A percentile compares a stretch with the other conserved stretches of the same genome.
Evolutionary conservation across 1,284 basidiomycete genomes (phyloP).

Genomic region (Tilletia caries): DNA sequence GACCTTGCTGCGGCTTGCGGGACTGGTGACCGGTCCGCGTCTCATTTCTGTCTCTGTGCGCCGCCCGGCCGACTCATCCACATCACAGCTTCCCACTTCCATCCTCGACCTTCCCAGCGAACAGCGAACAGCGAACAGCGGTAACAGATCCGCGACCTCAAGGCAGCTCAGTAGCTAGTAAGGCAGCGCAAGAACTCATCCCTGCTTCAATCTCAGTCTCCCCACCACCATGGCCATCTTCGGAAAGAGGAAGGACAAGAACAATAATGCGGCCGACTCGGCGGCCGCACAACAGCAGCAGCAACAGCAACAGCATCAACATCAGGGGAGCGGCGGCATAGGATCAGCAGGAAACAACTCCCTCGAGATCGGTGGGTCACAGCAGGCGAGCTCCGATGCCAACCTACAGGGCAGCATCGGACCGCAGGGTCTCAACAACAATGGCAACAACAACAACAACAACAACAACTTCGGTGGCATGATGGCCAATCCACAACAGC

Average conservation of each 20-base stretch:
- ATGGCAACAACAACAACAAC: neutral
- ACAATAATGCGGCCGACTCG: conserved; percentile 29
- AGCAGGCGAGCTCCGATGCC: neutral
- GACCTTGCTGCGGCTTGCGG: too few relatives aligned
- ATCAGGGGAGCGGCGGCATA: neutral
- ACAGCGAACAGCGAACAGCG: too few relatives aligned
- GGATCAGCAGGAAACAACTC: conserved; percentile 8
- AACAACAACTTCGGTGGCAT: neutral
- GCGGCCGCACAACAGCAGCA: conserved; percentile 21
- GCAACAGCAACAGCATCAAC: conserved; percentile 13
- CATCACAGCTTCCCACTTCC: too few relatives aligned
- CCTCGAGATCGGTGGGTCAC: neutral
- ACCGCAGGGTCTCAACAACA: conserved; percentile 11
- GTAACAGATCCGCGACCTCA: too few relatives aligned
- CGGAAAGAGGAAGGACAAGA: conserved; percentile 49
- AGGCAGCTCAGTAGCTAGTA: too few relatives aligned
- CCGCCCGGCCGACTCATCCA: too few relatives aligned
- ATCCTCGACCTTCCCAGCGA: too few relatives aligned
- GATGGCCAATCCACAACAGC: neutral
- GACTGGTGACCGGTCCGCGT: too few relatives aligned
- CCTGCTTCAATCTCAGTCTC: too few relatives aligned
- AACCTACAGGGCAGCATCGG: conserved; percentile 5
- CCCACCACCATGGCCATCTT: conserved; percentile 45
- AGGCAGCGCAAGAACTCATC: too few relatives aligned
- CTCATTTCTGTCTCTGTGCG: too few relatives aligned